Conservation (phyloP, 768 basidiomycete species). For the Royoungia palumana region DNA sequence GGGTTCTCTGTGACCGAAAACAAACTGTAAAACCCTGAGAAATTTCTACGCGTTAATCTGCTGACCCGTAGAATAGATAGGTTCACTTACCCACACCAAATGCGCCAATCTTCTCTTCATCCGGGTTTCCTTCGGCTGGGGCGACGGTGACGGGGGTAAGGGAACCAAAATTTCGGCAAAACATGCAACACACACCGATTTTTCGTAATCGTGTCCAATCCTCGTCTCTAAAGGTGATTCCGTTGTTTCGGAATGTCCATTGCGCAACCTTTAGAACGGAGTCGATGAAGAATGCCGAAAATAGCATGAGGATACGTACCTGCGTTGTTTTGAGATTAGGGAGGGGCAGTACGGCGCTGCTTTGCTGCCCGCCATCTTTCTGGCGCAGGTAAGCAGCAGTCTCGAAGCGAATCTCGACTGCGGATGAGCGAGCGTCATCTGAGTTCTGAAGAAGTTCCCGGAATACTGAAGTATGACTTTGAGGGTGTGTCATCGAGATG, state of each 20-base stretch:
- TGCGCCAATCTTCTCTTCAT: constrained; percentile 25
- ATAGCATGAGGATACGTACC: constrained; percentile 34
- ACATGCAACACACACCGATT: constrained; percentile 5
- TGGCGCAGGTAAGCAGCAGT: constrained; percentile 48
- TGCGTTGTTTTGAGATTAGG: constrained; percentile 64
- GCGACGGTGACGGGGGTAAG: neutral
- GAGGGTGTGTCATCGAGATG: neutral
- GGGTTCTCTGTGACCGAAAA: constrained; percentile 85
- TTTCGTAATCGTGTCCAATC: constrained; percentile 18
- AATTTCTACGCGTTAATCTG: neutral
- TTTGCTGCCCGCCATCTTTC: constrained; percentile 6
- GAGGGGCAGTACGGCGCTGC: constrained; percentile 27
- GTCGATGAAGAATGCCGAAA: neutral
- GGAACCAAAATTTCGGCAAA: neutral
- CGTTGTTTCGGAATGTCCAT: constrained; percentile 90
- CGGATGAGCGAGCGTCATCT: constrained; percentile 78
- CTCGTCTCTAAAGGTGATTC: constrained; percentile 61
- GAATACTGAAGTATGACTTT: constrained; percentile 40
- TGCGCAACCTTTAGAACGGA: constrained; percentile 53
- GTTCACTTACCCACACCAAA: constrained; percentile 22
- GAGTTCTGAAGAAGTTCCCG: constrained; percentile 94
- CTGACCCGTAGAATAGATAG: neutral
- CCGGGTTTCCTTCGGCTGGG: constrained; percentile 25
- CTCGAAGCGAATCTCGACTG: constrained; percentile 78
- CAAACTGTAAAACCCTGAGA: constrained; percentile 67